Conservation (phyloP, 495 filamentous ascomycete species). For the Aspergillus steynii region DNA sequence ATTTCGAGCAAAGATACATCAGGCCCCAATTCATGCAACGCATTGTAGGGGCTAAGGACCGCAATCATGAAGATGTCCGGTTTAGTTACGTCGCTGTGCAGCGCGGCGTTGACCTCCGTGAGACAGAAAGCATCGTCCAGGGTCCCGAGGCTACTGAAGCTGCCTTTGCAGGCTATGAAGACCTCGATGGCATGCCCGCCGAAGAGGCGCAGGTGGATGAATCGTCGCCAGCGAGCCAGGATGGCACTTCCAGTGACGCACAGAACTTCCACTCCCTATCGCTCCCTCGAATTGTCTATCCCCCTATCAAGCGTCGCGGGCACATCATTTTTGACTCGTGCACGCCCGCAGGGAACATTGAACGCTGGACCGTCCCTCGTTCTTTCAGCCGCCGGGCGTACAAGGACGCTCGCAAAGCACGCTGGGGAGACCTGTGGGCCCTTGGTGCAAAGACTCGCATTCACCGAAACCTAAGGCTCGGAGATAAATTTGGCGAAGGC, state of each 20-base stretch:
- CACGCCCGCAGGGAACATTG: constrained; percentile 81
- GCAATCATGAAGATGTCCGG: constrained; percentile 86
- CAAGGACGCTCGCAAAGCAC: constrained; percentile 84
- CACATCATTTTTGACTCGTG: constrained; percentile 91
- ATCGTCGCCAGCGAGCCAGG: background rate
- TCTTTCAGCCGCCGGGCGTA: constrained; percentile 79
- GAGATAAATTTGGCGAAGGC: constrained; percentile 57
- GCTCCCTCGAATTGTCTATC: constrained; percentile 74
- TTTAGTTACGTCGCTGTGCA: constrained; percentile 91
- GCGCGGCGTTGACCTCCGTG: constrained; percentile 62
- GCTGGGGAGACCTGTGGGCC: constrained; percentile 95
- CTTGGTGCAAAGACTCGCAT: constrained; percentile 88
- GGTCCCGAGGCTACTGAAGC: constrained; percentile 45
- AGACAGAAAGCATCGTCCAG: constrained; percentile 40
- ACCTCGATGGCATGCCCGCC: constrained; percentile 20
- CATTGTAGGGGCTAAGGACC: constrained; percentile 65
- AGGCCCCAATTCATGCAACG: constrained; percentile 80
- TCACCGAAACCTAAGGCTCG: constrained; percentile 58
- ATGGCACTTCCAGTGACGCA: constrained; percentile 2
- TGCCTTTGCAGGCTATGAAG: constrained; percentile 53
- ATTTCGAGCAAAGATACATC: constrained; percentile 86
- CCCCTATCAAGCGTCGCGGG: constrained; percentile 80
- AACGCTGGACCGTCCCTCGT: constrained; percentile 89
- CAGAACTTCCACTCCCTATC: constrained; percentile 56
- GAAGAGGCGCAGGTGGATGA: constrained; percentile 9